phyloP scores from a whole-genome alignment of 2,329 filamentous ascomycete species.

The Exophiala dermatitidis region DNA sequence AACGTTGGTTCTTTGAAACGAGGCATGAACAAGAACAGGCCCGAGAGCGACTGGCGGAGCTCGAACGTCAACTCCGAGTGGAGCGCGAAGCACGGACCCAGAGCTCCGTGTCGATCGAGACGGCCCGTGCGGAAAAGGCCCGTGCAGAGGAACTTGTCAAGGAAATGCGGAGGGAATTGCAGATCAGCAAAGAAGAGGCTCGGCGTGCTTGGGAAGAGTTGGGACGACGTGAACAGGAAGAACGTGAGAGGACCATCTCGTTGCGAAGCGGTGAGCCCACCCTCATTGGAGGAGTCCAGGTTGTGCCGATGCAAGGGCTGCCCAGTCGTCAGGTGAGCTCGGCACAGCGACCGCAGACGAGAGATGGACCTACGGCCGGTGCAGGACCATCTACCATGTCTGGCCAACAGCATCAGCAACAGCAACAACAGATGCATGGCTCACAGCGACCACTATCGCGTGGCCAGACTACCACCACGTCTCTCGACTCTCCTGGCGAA shows the following conservation, averaged over 20 bases:
- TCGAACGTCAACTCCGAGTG: conserved; percentile 67
- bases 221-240: conserved; percentile 84
- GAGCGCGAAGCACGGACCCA: conserved; percentile 65
- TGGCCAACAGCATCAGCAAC: conserved; percentile 20
- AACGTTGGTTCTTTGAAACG: conserved; percentile 97
- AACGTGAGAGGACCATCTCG: conserved; percentile 78
- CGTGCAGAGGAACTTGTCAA: conserved; percentile 69
- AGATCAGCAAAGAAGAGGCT: conserved; percentile 93
- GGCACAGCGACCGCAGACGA: conserved; percentile 39
- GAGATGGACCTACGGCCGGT: conserved; percentile 40
- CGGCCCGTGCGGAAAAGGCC: conserved; percentile 60
- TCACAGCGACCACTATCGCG: conserved; percentile 21
- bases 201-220: conserved; percentile 95
- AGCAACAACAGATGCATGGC: conserved; percentile 17
- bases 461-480: conserved; percentile 24
- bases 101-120: conserved; percentile 54
- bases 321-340: conserved; percentile 49
- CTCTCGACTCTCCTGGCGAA: conserved; percentile 31
- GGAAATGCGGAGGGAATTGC: conserved; percentile 86
- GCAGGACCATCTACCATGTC: conserved; percentile 31
- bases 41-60: conserved; percentile 71
- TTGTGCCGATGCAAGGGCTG: conserved; percentile 79
- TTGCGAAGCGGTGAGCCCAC: conserved; percentile 82
- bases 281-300: conserved; percentile 84
- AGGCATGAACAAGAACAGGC: conserved; percentile 77